Evolutionary conservation across 2,329 filamentous ascomycete species (phyloP), one percentile per base, ranked within the genome.

Genomic region (Lasiodiplodia theobromae): DNA sequence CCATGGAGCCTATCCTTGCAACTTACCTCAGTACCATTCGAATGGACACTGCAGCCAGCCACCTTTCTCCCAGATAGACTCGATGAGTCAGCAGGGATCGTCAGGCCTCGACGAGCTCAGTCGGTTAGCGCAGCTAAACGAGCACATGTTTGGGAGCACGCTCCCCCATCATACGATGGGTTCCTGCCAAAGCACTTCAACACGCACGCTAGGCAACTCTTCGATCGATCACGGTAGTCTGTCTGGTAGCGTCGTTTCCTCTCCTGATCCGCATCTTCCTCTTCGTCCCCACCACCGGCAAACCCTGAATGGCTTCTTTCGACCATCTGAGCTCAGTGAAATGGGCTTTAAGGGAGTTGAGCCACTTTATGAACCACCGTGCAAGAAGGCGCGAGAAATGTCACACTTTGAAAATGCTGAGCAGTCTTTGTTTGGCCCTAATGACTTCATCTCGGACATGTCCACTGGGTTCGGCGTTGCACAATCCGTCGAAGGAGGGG

Each of bases 101-200:
- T 60, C 65, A 47, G 54, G 53, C 23, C 53, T 67, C 18, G 65
- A 67, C 14, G 53, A 67, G 65, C 65, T 67, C 8, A 67, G 65
- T 34, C 65, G 56, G 21, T 37, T 58, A 28, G 53, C 53, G 31
- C 60, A 64, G 44, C 21, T 52, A 38, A 64, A 64, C 47, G 60
- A 64, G 11, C 60, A 64, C n/a, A 38, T 64, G 47, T 49, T 52
- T 7, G 25, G 25, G n/a, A 23, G 44, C 47, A 52, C 60, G 37
- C 51, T 64, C 47, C 44, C 47, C 4, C 60, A 64, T 52, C 28
- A 52, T 16, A 38, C 60, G 28, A 52, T 38, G 12, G 28, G 44
- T 8, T 52, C 28, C n/a, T 64, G 44, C n/a, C 60, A 64, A 18
- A 52, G 60, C 31, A 64, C 60, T 16, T 64, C 60, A 2, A 64